These are phyloP conservation scores for Lecanicillium sp. DNA, from an alignment of 2,329 filamentous ascomycete species.

Conservation along the genomic window DNA sequence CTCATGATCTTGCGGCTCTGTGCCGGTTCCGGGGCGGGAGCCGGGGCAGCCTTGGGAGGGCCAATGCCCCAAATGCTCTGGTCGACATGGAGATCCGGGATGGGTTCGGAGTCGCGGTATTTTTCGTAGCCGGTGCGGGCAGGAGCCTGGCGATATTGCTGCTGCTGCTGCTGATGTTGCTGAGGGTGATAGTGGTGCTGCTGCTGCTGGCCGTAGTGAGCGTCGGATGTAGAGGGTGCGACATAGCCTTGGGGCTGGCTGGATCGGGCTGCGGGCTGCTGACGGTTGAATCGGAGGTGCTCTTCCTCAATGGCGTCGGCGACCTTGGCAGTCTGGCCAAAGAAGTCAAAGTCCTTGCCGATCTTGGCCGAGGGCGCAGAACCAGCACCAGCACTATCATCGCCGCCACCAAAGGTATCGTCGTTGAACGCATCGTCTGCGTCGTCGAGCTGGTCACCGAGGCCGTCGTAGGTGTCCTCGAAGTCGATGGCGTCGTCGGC, in stretches of 20 bases:
- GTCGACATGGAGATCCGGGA: conserved; percentile 87
- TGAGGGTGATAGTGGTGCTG: conserved; percentile 27
- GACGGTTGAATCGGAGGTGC: conserved; percentile 74
- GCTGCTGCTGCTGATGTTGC: conserved; percentile 16
- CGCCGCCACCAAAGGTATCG: conserved; percentile 70
- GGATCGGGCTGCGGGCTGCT: conserved; percentile 52
- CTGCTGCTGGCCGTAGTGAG: conserved; percentile 36
- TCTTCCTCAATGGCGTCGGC: conserved; percentile 84
- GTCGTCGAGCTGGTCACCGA: conserved; percentile 87
- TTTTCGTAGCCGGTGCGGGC: conserved; percentile 83
- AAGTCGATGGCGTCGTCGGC: conserved; percentile 63
- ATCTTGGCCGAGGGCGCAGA: conserved; percentile 44
- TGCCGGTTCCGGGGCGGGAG: conserved; percentile 19
- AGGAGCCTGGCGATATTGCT: conserved; percentile 42
- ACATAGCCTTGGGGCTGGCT: conserved; percentile 30
- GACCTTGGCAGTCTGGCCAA: conserved; percentile 84
- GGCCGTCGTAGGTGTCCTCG: conserved; percentile 93
- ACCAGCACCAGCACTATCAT: conserved; percentile 35
- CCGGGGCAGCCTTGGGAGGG: conserved; percentile 39
- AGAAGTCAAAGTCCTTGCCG: conserved; percentile 96
- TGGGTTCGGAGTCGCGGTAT: conserved; percentile 76
- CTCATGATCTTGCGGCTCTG: conserved; percentile 77
- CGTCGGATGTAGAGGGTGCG: conserved; percentile 26
- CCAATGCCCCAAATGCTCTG: conserved; percentile 85
- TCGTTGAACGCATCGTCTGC: conserved; percentile 93